These are phyloP conservation scores for Tulasnella sp. DNA, from an alignment of 768 basidiomycete species.

Conservation along the genomic window DNA sequence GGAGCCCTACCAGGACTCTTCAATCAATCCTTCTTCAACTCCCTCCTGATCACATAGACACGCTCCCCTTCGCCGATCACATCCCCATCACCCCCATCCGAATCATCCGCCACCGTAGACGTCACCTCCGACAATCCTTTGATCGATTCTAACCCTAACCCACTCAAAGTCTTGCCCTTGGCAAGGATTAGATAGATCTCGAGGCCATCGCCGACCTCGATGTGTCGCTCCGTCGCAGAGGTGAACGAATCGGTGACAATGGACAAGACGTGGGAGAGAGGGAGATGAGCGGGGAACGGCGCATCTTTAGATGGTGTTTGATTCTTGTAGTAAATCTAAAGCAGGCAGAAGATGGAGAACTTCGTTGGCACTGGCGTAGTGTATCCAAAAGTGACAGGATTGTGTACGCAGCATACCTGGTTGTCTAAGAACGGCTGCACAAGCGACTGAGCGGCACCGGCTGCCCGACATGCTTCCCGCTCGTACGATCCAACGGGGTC, in stretches of 20 bases:
- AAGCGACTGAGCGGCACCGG: conserved; percentile 87
- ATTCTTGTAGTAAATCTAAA: conserved; percentile 96
- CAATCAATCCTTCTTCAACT: conserved; percentile 69
- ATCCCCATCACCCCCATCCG: conserved; percentile 10
- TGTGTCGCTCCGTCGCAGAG: conserved; percentile 94
- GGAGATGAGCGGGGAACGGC: conserved; percentile 69
- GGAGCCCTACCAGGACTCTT: too few relatives aligned
- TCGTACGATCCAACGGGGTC: conserved; percentile 98
- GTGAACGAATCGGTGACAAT: conserved; percentile 96
- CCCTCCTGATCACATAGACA: conserved; percentile 62
- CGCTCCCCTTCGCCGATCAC: conserved; percentile 36
- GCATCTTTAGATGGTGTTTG: conserved; percentile 65
- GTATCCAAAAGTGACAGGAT: neutral
- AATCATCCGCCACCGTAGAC: conserved; percentile 39
- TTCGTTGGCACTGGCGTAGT: neutral
- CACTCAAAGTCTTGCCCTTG: conserved; percentile 50
- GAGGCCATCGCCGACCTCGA: conserved; percentile 94
- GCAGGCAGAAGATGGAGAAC: neutral
- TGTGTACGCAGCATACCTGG: conserved; percentile 51
- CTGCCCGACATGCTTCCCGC: conserved; percentile 91
- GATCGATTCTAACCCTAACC: conserved; percentile 37
- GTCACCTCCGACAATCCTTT: conserved; percentile 56
- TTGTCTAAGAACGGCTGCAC: conserved; percentile 98
- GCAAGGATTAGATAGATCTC: conserved; percentile 85
- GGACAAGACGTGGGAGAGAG: conserved; percentile 64